Conservation (phyloP, 306 rosid species). For the Cucumis cinereus region DNA sequence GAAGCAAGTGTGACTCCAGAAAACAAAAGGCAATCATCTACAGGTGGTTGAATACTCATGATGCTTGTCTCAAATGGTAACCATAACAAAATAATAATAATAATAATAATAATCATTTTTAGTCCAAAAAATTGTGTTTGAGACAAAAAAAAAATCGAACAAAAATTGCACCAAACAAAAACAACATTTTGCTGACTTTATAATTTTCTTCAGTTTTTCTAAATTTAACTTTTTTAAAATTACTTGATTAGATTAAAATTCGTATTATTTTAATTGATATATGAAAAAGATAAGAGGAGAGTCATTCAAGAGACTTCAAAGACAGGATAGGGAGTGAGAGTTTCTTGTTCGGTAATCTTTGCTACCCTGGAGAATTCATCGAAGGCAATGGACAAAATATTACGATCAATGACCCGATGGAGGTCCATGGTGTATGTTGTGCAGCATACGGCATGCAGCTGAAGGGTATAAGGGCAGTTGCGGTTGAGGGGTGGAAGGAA, state of each 20-base stretch:
- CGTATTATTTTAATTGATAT: too few relatives aligned
- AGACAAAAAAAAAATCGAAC: too few relatives aligned
- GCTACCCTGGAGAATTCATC: neutral
- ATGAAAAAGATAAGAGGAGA: neutral
- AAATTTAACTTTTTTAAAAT: too few relatives aligned
- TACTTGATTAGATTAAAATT: too few relatives aligned
- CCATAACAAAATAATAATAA: too few relatives aligned
- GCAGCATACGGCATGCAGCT: neutral
- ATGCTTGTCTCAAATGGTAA: too few relatives aligned
- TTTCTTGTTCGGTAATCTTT: neutral
- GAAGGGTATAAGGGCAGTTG: neutral
- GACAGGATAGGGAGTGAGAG: neutral
- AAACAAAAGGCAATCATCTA: neutral
- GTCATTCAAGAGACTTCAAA: neutral
- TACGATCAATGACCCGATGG: neutral
- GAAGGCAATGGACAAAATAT: neutral
- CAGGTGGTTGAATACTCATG: neutral
- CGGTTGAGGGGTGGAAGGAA: neutral
- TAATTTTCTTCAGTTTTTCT: too few relatives aligned
- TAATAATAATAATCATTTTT: too few relatives aligned
- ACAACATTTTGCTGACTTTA: too few relatives aligned
- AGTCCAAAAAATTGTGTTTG: too few relatives aligned
- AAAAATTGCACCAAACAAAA: too few relatives aligned
- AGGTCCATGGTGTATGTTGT: neutral
- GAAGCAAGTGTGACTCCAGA: neutral